phyloP scores from a whole-genome alignment of 202 grass and related monocot genomes.

The Schoenoplectus triqueter region DNA sequence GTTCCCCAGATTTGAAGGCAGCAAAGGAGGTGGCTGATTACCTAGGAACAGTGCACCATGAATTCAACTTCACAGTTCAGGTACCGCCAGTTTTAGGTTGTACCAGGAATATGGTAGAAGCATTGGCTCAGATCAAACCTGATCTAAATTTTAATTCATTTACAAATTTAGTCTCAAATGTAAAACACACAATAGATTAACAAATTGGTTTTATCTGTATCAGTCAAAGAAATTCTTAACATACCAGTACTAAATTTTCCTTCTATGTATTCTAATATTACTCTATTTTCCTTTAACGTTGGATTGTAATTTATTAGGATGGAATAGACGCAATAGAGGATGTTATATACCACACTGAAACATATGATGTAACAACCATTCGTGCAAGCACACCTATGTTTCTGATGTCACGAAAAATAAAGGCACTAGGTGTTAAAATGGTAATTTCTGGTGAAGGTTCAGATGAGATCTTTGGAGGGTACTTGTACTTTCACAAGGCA shows the following conservation, averaged over 20 bases:
- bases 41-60: constrained; percentile 74
- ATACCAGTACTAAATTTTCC: background rate
- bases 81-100: constrained; percentile 23
- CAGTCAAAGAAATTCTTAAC: background rate
- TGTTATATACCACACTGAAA: constrained; percentile 84
- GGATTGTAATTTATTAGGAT: constrained; percentile 41
- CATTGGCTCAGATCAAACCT: background rate
- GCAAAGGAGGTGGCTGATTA: constrained; percentile 73
- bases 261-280: background rate
- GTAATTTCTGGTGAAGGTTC: constrained; percentile 91
- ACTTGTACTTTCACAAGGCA: constrained; percentile 90
- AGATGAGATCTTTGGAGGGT: constrained; percentile 87
- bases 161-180: background rate
- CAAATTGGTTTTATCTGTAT: background rate
- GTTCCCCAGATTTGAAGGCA: constrained; percentile 76
- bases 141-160: background rate
- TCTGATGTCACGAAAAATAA: constrained; percentile 92
- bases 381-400: constrained; percentile 93
- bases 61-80: constrained; percentile 86
- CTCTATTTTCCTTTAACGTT: background rate
- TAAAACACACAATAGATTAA: background rate
- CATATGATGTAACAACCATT: constrained; percentile 76
- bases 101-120: background rate
- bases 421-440: constrained; percentile 91
- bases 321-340: constrained; percentile 82